Conservation (phyloP, 2,329 filamentous ascomycete genomes). For the Trichoderma oligosporum region DNA sequence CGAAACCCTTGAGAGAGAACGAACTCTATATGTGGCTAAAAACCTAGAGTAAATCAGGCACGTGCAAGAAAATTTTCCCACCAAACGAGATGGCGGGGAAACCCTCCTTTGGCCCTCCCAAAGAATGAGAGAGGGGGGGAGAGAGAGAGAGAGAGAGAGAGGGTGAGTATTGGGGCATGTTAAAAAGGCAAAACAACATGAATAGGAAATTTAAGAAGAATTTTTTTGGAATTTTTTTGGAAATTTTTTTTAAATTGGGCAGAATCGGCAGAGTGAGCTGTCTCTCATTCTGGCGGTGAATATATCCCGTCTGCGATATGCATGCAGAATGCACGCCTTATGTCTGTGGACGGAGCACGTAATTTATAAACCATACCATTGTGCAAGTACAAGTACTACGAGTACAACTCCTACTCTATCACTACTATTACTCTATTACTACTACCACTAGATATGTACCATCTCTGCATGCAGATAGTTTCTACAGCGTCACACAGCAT, state of each 20-base stretch:
- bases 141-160: too few species aligned
- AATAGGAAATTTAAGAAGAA: too few species aligned
- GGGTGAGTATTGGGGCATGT: too few species aligned
- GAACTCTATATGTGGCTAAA: too few species aligned
- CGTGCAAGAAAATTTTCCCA: constrained; percentile 1
- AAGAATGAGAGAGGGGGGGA: neutral
- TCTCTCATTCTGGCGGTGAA: constrained; percentile 7
- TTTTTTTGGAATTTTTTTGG: too few species aligned
- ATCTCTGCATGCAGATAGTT: too few species aligned
- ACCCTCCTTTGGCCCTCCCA: neutral
- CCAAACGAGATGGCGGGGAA: neutral
- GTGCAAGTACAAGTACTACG: neutral
- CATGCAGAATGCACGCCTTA: neutral
- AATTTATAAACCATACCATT: constrained; percentile 2
- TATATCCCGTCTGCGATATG: neutral
- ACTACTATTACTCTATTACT: too few species aligned
- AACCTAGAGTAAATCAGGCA: too few species aligned
- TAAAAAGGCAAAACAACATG: neutral
- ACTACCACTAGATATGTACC: too few species aligned
- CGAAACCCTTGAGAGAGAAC: too few species aligned
- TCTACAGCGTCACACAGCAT: too few species aligned
- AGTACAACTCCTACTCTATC: neutral
- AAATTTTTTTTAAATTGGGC: too few species aligned
- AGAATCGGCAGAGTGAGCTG: constrained; percentile 5
- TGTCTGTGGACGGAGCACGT: constrained; percentile 10